Evolutionary conservation across 805 yeast genomes (phyloP).

Genomic region (Jamesozyma gamospora): DNA sequence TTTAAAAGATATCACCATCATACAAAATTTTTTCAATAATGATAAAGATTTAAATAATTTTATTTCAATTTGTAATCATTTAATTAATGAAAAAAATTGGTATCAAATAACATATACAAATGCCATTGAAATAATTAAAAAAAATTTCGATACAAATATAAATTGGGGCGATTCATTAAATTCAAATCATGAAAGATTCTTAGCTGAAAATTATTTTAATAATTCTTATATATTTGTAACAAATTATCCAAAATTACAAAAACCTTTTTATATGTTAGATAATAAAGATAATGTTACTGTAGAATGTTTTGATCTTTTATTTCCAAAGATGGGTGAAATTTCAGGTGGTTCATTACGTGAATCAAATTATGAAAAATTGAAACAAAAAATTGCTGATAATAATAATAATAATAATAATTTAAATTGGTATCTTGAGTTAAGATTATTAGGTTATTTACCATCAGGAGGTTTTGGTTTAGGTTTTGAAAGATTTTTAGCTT

Average conservation of each 20-base stretch:
- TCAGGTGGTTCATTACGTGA: conserved; percentile 94
- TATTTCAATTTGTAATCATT: conserved; percentile 40
- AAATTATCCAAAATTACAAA: conserved; percentile 67
- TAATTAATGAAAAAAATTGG: conserved; percentile 46
- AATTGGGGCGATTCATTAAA: conserved; percentile 66
- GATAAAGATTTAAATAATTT: background rate
- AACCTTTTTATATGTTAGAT: conserved; percentile 85
- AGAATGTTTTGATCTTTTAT: conserved; percentile 78
- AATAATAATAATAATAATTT: conserved; percentile 50
- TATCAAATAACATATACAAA: conserved; percentile 61
- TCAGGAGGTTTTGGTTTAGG: conserved; percentile 99
- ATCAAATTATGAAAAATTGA: conserved; percentile 42
- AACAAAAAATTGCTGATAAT: conserved; percentile 37
- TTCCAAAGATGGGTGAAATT: conserved; percentile 89
- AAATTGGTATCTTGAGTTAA: conserved; percentile 70
- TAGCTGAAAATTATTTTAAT: conserved; percentile 55
- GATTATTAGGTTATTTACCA: conserved; percentile 74
- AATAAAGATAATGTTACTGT: conserved; percentile 44
- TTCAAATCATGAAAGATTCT: conserved; percentile 86
- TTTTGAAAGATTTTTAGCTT: conserved; percentile 72
- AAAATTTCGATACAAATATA: conserved; percentile 11
- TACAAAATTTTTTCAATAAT: background rate
- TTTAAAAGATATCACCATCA: background rate
- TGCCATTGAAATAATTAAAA: conserved; percentile 43
- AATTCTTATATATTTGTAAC: conserved; percentile 78